phyloP scores from a whole-genome alignment of 805 yeast species.

The Candida caryicola region DNA sequence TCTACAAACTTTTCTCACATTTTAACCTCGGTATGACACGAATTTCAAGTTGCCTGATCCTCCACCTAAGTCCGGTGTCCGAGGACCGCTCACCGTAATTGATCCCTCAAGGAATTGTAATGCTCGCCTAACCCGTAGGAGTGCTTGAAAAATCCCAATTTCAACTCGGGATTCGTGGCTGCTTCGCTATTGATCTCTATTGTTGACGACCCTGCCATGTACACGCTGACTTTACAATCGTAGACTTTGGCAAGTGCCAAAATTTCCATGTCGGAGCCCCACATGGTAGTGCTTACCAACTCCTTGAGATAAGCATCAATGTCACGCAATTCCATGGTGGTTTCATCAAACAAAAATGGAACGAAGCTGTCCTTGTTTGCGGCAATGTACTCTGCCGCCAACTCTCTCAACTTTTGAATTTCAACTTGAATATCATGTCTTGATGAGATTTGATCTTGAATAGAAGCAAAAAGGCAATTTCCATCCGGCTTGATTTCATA shows the following conservation, averaged over 20 bases:
- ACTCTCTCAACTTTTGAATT: conserved; percentile 55
- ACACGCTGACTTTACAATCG: conserved; percentile 69
- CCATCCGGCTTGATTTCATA: conserved; percentile 87
- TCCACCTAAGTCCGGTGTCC: too few species aligned
- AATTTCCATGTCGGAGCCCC: conserved; percentile 97
- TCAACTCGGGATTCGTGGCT: conserved; percentile 50
- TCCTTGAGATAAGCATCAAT: conserved; percentile 66
- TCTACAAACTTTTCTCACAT: too few species aligned
- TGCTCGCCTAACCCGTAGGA: conserved; percentile 92
- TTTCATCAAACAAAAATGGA: conserved; percentile 83
- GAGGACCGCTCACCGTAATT: not conserved
- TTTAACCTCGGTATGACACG: too few species aligned
- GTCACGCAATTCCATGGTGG: conserved; percentile 59
- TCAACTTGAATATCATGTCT: conserved; percentile 44
- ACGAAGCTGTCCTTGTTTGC: conserved; percentile 64
- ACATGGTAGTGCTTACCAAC: conserved; percentile 74
- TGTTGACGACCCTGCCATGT: conserved; percentile 74
- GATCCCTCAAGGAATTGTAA: conserved; percentile 63
- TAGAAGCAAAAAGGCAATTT: conserved; percentile 85
- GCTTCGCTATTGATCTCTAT: conserved; percentile 59
- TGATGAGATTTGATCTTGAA: conserved; percentile 66
- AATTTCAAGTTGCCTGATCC: too few species aligned
- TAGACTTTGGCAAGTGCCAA: conserved; percentile 73
- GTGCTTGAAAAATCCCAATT: conserved; percentile 79
- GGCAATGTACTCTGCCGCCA: conserved; percentile 66